Evolutionary conservation across 75 land plant species (phyloP).

Genomic region (Pinus albicaulis): DNA sequence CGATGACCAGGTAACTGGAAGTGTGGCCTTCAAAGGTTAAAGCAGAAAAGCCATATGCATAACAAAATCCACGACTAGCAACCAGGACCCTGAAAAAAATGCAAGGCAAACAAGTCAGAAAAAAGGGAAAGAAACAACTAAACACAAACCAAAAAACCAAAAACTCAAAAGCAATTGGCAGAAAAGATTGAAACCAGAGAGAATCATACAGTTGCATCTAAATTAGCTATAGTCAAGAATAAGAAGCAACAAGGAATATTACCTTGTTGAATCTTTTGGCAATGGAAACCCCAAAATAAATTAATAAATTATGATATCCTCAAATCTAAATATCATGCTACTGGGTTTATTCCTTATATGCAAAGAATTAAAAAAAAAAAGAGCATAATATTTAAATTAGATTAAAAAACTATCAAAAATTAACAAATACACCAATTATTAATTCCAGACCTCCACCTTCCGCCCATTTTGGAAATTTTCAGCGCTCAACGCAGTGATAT

Average conservation of each 20-base stretch:
- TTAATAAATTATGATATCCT: background rate
- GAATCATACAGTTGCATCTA: too few species aligned
- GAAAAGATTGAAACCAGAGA: background rate
- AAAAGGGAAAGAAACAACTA: background rate
- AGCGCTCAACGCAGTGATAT: background rate
- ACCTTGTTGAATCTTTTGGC: background rate
- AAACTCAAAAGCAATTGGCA: background rate
- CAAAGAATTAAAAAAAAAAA: background rate
- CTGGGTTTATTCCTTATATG: background rate
- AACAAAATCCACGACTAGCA: background rate
- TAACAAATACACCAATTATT: background rate
- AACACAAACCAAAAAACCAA: background rate
- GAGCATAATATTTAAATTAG: background rate
- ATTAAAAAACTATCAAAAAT: background rate
- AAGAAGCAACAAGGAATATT: background rate
- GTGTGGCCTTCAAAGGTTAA: background rate
- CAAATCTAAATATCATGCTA: background rate
- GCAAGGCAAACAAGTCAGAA: constrained; percentile 8
- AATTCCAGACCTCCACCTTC: background rate
- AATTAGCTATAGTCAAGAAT: too few species aligned
- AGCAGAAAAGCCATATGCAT: background rate
- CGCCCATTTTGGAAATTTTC: constrained; percentile 1
- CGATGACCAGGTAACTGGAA: background rate
- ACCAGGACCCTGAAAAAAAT: background rate
- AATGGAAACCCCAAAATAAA: background rate